A percentile compares a stretch with the other conserved stretches of the same genome.
Conservation (phyloP, 768 basidiomycete genomes). For the Boletus edulis region DNA sequence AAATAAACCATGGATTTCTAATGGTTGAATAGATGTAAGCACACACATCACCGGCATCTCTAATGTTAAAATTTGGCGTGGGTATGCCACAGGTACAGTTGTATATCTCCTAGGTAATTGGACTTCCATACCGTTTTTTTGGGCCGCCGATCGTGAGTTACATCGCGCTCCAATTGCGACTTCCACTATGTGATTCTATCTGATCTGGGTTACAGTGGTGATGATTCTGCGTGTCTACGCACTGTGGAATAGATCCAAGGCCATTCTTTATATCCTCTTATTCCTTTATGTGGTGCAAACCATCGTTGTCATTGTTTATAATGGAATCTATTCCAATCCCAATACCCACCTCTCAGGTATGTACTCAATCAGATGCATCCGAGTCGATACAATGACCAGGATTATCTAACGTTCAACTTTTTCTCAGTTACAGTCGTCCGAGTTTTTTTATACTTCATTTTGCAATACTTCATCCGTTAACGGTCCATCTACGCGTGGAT, state of each 20-base stretch:
- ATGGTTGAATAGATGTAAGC: neutral
- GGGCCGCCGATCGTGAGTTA: neutral
- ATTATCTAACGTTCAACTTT: no score
- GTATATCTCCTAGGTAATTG: accelerated
- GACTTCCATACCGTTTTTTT: neutral
- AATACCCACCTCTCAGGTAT: neutral
- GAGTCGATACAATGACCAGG: no score
- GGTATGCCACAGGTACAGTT: neutral
- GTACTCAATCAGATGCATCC: neutral
- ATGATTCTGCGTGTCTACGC: neutral
- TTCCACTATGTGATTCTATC: neutral
- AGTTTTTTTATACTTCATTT: no score
- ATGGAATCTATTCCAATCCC: neutral
- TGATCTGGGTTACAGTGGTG: neutral
- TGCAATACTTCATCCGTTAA: neutral
- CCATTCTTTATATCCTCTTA: neutral
- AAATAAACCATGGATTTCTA: no score
- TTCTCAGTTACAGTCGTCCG: neutral
- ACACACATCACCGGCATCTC: neutral
- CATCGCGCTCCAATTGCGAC: neutral
- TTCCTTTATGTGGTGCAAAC: neutral
- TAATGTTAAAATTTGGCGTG: no score
- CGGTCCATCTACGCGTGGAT: neutral
- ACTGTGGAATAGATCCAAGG: neutral
- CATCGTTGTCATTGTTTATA: neutral